These are phyloP conservation scores for Gossypium mustelinum DNA, from an alignment of 345 rosid species.

Conservation along the genomic window DNA sequence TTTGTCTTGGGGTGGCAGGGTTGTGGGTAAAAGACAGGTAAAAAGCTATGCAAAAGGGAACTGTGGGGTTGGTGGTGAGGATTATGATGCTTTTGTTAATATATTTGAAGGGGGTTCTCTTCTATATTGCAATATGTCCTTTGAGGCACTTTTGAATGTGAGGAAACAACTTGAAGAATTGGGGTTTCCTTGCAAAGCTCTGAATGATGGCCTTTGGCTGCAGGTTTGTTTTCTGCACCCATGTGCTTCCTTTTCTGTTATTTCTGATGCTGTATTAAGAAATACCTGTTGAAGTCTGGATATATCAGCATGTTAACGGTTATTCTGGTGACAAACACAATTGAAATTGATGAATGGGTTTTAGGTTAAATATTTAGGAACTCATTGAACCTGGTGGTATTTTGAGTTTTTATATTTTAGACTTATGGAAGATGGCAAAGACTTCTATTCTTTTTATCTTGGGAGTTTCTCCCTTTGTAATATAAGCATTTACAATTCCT, in stretches of 20 bases:
- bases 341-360: constrained; percentile 1
- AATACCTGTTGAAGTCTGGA: background rate
- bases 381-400: constrained; percentile 7
- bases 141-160: constrained; percentile 83
- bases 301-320: background rate
- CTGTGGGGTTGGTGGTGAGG: constrained; percentile 64
- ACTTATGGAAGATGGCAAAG: background rate
- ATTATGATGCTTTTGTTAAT: constrained; percentile 72
- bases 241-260: constrained; percentile 17
- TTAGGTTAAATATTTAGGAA: constrained; percentile 7
- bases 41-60: constrained; percentile 51
- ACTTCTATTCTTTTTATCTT: background rate
- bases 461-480: constrained; percentile 7
- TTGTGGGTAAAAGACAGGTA: constrained; percentile 71
- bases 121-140: constrained; percentile 89
- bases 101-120: constrained; percentile 94
- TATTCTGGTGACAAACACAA: background rate
- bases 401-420: background rate
- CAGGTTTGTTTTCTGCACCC: constrained; percentile 53
- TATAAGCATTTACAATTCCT: constrained; percentile 19
- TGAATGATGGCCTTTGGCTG: constrained; percentile 96
- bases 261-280: constrained; percentile 3
- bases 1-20: constrained; percentile 97
- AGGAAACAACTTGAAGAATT: constrained; percentile 93
- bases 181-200: constrained; percentile 94